A percentile compares a stretch with the other conserved stretches of the same genome.
These are phyloP conservation scores for Metschnikowia vanudenii DNA, from an alignment of 805 yeast genomes.

Conservation along the genomic window DNA sequence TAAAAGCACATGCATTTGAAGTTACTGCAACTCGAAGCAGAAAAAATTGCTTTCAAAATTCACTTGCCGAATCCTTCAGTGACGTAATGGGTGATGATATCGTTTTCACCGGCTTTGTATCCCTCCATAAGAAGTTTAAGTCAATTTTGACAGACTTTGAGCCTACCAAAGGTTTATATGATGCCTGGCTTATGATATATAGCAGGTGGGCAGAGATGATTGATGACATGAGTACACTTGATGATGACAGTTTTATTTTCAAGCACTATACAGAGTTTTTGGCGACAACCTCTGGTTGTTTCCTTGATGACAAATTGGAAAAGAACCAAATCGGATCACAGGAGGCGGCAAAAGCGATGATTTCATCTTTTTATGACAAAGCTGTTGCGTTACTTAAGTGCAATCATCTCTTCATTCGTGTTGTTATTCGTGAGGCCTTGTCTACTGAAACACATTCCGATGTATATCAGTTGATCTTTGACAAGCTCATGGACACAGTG, in stretches of 20 bases:
- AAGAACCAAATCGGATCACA: constrained; percentile 23
- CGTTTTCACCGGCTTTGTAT: constrained; percentile 67
- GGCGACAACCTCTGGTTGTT: constrained; percentile 67
- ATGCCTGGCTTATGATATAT: constrained; percentile 47
- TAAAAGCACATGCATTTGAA: constrained; percentile 31
- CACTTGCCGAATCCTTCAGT: constrained; percentile 29
- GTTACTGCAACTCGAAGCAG: constrained; percentile 4
- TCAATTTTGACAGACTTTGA: constrained; percentile 27
- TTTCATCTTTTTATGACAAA: constrained; percentile 49
- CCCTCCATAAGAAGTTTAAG: constrained; percentile 67
- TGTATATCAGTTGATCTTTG: constrained; percentile 48
- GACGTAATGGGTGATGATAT: constrained; percentile 43
- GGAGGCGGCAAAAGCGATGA: constrained; percentile 32
- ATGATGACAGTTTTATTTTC: constrained; percentile 48
- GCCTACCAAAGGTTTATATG: constrained; percentile 40
- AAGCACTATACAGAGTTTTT: constrained; percentile 71
- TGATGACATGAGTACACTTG: constrained; percentile 24
- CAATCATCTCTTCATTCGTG: constrained; percentile 56
- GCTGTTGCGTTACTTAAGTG: constrained; percentile 51
- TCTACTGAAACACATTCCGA: constrained; percentile 63
- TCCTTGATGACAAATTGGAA: constrained; percentile 37
- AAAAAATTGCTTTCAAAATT: constrained; percentile 17
- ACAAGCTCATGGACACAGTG: constrained; percentile 41
- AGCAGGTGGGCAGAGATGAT: constrained; percentile 45
- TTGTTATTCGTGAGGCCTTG: constrained; percentile 68